Evolutionary conservation across 2,329 filamentous ascomycete species (phyloP).

Genomic region (Exophiala lecanii-corni): DNA sequence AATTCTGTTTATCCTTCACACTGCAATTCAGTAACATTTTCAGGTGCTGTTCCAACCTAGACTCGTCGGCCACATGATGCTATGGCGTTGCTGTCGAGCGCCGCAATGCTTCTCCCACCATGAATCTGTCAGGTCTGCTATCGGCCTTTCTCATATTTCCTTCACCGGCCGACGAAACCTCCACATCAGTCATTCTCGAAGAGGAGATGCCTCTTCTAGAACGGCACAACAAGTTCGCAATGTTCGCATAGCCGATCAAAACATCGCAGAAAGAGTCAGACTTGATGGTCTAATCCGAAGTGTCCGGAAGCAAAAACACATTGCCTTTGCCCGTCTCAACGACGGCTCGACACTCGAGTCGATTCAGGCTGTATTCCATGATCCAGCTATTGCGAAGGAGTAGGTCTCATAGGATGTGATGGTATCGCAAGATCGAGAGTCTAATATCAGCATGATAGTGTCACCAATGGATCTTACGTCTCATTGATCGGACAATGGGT

Average conservation of each 20-base stretch:
- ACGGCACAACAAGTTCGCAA: constrained; percentile 5
- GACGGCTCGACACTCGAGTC: constrained; percentile 79
- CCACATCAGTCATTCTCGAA: too few species aligned
- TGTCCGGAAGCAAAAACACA: constrained; percentile 75
- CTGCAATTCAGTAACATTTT: too few species aligned
- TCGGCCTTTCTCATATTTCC: neutral
- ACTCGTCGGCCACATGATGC: constrained; percentile 19
- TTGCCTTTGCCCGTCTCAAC: constrained; percentile 76
- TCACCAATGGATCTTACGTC: constrained; percentile 77
- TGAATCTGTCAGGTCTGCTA: neutral
- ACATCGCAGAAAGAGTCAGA: constrained; percentile 6
- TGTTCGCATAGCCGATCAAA: constrained; percentile 7
- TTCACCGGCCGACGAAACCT: neutral
- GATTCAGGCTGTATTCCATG: constrained; percentile 70
- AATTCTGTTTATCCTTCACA: too few species aligned
- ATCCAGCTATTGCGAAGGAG: constrained; percentile 66
- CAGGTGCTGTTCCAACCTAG: too few species aligned
- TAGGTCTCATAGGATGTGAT: constrained; percentile 44
- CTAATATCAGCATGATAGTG: constrained; percentile 45
- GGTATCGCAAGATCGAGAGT: constrained; percentile 28
- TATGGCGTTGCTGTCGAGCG: constrained; percentile 16
- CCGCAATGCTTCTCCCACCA: constrained; percentile 6
- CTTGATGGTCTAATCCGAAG: constrained; percentile 24
- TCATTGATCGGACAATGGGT: constrained; percentile 73
- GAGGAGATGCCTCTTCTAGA: too few species aligned